Percentiles rank a stretch among this genome's conserved stretches.
Conservation (phyloP, 257 asterid genomes). For the Solanum paucissectum region DNA sequence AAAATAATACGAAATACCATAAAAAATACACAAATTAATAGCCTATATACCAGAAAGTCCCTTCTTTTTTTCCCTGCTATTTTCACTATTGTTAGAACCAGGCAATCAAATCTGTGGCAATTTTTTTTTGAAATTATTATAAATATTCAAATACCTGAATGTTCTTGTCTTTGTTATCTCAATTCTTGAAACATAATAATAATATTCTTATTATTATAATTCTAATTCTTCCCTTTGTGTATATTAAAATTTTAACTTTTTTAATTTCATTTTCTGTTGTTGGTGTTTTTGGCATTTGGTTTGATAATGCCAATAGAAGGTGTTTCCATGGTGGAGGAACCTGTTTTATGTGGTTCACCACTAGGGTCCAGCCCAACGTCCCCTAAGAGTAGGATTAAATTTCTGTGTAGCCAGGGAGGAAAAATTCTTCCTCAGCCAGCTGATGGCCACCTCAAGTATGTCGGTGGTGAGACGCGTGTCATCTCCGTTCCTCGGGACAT, state of each 20-base stretch:
- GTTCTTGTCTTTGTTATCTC: not conserved
- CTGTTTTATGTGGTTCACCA: slow-evolving; percentile 16
- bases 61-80: not conserved
- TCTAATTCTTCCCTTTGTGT: not conserved
- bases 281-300: not conserved
- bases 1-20: not conserved
- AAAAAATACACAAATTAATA: not conserved
- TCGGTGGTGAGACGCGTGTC: slow-evolving; percentile 92
- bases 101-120: not conserved
- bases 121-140: not conserved
- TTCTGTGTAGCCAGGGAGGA: slow-evolving; percentile 85
- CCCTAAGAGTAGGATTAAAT: slow-evolving; percentile 45
- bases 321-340: slow-evolving; percentile 10
- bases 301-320: slow-evolving; percentile 21
- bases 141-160: not conserved
- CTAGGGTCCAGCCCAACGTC: slow-evolving; percentile 39
- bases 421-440: slow-evolving; percentile 67
- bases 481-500: slow-evolving; percentile 50
- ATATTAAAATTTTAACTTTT: not conserved
- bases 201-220: not conserved
- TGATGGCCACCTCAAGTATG: slow-evolving; percentile 68
- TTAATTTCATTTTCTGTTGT: not conserved
- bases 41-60: not conserved
- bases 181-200: not conserved
- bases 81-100: not conserved